Evolutionary conservation across 768 basidiomycete species (phyloP).

Genomic region (Cystofilobasidium macerans): DNA sequence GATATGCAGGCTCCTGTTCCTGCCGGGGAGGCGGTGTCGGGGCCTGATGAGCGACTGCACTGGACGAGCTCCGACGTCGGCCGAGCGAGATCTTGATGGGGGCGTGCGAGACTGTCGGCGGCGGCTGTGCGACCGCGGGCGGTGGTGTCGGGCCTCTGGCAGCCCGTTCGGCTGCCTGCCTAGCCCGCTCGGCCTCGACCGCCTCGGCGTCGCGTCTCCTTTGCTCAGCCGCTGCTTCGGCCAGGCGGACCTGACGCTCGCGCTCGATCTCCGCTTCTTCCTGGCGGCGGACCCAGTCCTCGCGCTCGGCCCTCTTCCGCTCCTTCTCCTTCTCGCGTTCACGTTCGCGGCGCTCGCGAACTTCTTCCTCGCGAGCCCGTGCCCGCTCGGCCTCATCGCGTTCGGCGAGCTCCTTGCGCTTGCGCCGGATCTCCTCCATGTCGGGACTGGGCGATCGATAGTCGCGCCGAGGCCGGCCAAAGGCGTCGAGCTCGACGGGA

Average conservation of each 20-base stretch:
- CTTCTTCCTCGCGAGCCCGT: neutral
- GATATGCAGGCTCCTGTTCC: too few species aligned
- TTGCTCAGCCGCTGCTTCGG: neutral
- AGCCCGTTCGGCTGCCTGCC: neutral
- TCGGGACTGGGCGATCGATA: conserved; percentile 9
- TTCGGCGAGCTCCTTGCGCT: neutral
- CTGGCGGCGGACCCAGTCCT: neutral
- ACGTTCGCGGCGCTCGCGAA: neutral
- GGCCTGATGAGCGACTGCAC: too few species aligned
- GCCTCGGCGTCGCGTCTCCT: neutral
- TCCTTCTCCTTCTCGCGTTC: conserved; percentile 1
- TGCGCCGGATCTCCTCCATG: conserved; percentile 6
- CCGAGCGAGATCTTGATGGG: conserved; percentile 1
- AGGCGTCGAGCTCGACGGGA: conserved; percentile 1
- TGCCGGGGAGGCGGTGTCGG: too few species aligned
- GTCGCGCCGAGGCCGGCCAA: neutral
- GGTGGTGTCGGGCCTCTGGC: neutral
- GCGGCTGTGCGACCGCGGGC: neutral
- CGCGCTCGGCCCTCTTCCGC: neutral
- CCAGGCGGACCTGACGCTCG: neutral
- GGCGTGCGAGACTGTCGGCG: neutral
- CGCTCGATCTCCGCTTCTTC: neutral
- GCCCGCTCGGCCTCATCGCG: neutral
- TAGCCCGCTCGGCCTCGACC: neutral
- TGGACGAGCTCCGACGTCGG: neutral